Evolutionary conservation across 805 yeast genomes (phyloP).

Genomic region (Ogataea degrootiae): DNA sequence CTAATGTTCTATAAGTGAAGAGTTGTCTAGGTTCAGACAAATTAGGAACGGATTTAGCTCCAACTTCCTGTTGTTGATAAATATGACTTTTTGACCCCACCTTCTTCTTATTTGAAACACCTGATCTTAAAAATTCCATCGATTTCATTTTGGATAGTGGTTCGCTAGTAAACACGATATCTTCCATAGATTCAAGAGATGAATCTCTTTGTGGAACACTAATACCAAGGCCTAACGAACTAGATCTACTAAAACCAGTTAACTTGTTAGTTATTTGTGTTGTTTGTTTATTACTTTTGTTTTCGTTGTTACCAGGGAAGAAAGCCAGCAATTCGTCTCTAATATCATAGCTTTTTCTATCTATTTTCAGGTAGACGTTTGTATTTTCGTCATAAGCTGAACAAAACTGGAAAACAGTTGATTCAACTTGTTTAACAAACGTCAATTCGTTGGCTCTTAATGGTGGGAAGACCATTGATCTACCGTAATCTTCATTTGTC

Average conservation of each 20-base stretch:
- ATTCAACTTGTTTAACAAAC: constrained; percentile 14
- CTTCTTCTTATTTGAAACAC: neutral
- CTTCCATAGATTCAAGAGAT: neutral
- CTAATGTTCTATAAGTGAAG: neutral
- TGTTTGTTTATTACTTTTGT: neutral
- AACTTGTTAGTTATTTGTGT: neutral
- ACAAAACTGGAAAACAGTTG: constrained; percentile 13
- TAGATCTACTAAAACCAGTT: neutral
- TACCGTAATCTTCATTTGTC: constrained; percentile 25
- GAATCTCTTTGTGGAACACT: neutral
- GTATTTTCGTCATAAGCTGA: constrained; percentile 13
- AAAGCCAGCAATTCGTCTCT: constrained; percentile 1
- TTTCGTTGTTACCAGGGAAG: constrained; percentile 1
- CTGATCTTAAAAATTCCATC: neutral
- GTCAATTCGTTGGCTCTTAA: constrained; percentile 26
- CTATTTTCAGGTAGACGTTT: constrained; percentile 13
- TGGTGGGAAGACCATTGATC: constrained; percentile 32
- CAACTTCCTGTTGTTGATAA: neutral
- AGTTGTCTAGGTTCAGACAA: neutral
- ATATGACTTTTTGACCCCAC: neutral
- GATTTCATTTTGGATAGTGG: neutral
- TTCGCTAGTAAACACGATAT: neutral
- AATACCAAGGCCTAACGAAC: constrained; percentile 1
- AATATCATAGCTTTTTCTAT: neutral
- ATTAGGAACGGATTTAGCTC: constrained; percentile 7